These are phyloP conservation scores for Coniochaeta hoffmannii DNA, from an alignment of 2,329 filamentous ascomycete species.

Conservation along the genomic window DNA sequence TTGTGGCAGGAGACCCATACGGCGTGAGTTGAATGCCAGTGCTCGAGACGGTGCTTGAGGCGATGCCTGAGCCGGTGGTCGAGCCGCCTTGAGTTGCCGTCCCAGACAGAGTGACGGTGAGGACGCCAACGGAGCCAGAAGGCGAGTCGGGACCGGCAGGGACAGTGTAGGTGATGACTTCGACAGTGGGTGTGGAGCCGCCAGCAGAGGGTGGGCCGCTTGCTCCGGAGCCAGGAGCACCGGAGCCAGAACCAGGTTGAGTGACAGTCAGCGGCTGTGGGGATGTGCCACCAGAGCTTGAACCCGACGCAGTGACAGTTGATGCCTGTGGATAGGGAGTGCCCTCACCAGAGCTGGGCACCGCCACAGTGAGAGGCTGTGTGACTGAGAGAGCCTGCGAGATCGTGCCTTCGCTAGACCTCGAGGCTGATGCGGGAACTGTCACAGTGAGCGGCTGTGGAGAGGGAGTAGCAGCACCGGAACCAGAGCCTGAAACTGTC, in stretches of 20 bases:
- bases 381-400: neutral
- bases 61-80: neutral
- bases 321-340: slow-evolving; percentile 2
- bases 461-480: neutral
- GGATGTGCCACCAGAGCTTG: neutral
- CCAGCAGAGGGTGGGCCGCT: slow-evolving; percentile 1
- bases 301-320: slow-evolving; percentile 6
- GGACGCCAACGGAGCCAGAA: slow-evolving; percentile 12
- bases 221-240: neutral
- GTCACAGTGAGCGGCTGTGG: neutral
- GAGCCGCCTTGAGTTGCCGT: neutral
- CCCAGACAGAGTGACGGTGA: slow-evolving; percentile 10
- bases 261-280: slow-evolving; percentile 2
- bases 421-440: neutral
- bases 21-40: neutral
- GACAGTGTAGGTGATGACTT: slow-evolving; percentile 12
- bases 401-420: neutral
- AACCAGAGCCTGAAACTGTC: neutral
- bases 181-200: neutral
- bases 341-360: neutral
- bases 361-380: neutral
- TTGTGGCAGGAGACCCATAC: neutral
- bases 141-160: slow-evolving; percentile 6
- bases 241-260: neutral
- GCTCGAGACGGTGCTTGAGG: too few species aligned